phyloP scores from a whole-genome alignment of 305 asterid species.

The Solanum hybrid region DNA sequence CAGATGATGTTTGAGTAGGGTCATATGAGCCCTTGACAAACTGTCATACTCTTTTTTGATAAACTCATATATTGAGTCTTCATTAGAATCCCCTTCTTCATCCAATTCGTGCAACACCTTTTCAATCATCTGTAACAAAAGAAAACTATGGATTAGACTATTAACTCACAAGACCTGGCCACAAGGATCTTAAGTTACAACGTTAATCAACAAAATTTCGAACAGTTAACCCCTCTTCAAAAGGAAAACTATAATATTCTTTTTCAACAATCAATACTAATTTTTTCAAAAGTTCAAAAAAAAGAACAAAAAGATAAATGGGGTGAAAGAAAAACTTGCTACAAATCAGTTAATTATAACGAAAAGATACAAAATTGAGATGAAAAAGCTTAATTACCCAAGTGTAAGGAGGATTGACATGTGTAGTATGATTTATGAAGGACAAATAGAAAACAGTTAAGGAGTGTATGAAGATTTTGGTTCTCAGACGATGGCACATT shows the following conservation, averaged over 20 bases:
- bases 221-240: not conserved
- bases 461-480: slow-evolving; percentile 20
- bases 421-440: slow-evolving; percentile 11
- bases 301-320: too few relatives aligned
- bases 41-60: not conserved
- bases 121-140: too few relatives aligned
- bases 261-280: not conserved
- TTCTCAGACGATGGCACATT: slow-evolving; percentile 9
- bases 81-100: not conserved
- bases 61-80: not conserved
- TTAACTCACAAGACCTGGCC: not conserved
- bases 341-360: too few relatives aligned
- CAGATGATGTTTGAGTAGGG: not conserved
- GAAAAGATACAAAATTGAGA: too few relatives aligned
- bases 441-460: slow-evolving; percentile 21
- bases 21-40: not conserved
- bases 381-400: slow-evolving; percentile 8
- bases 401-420: slow-evolving; percentile 62
- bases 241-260: not conserved
- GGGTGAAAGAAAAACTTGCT: too few relatives aligned
- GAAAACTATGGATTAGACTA: not conserved
- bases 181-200: not conserved
- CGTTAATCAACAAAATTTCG: too few relatives aligned
- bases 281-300: too few relatives aligned
- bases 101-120: not conserved